Base-by-base conservation (phyloP, 2,329 filamentous ascomycete species). In the Fusarium multiceps region DNA sequence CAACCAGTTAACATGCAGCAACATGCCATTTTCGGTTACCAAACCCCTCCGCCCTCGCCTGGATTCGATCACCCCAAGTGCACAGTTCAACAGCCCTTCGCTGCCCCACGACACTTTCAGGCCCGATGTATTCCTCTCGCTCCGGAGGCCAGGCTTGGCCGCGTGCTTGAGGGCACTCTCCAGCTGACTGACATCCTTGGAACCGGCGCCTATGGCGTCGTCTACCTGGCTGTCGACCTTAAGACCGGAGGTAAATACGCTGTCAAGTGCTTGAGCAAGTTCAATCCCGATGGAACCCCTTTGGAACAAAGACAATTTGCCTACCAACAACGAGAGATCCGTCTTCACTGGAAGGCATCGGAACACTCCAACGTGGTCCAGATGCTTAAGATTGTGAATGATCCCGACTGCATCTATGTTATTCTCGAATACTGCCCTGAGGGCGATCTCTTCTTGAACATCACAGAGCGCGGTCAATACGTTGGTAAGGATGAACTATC, bases 401-500 rank as follows among this genome's bases (percentile, higher is more conserved):
- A 92, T 76, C 86, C 88, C 66, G 94, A 98, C 80, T 98, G 94
- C 86, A 97, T 94, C 70, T 98, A 93, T 82, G 95, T 98, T 75
- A 92, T 99, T 72, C 88, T 99, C 79, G 96, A 99, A 81, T 98
- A 94, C 81, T 98, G 95, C 83, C 93, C 94, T 9, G 96, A 98
- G 80, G 96, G 96, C 77, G 96, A 99, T 80, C 83, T 99, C 71
- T 99, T 99, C 83, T 92, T 92, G 80, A 98, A 97, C 83, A 99
- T 99, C 82, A 98, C 96, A 67, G 95, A 98, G 82, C 89, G 92
- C 77, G 93, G 94, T 78, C 93, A 93, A 80, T 99, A 97, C 80
- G 90, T 97, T 75, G 93, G 93, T 82, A 94, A 97, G 84, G 95
- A 98, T 84, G 87, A 89, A 76, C 87, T 97, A 79, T 92, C 92